Percentiles rank a stretch among this genome's conserved stretches.
Evolutionary conservation across 1,284 basidiomycete genomes (phyloP).

Genomic region (Moniliophthora roreri): DNA sequence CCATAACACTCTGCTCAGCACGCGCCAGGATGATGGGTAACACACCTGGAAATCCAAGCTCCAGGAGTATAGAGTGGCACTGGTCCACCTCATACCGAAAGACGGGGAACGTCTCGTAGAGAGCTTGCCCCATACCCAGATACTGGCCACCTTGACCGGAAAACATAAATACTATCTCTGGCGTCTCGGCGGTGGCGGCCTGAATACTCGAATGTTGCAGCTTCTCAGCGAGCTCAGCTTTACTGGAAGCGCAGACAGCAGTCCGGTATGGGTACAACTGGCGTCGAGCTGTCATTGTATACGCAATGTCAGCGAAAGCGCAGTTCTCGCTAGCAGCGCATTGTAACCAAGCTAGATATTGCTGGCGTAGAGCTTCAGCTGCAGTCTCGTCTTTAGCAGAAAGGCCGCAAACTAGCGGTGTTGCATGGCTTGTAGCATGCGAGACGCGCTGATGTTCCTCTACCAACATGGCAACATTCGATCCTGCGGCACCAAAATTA

Average conservation of each 20-base stretch:
- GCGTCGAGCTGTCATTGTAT: conserved; percentile 63
- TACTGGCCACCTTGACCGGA: conserved; percentile 71
- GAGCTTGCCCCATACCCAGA: conserved; percentile 55
- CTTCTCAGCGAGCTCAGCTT: conserved; percentile 44
- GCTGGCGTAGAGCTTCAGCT: conserved; percentile 43
- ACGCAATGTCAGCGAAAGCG: conserved; percentile 51
- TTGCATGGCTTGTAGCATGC: neutral
- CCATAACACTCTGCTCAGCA: conserved; percentile 10
- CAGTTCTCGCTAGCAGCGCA: conserved; percentile 19
- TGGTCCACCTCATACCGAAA: conserved; percentile 53
- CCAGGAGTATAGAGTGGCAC: conserved; percentile 50
- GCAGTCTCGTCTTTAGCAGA: conserved; percentile 54
- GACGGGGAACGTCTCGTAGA: conserved; percentile 46
- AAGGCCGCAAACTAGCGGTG: conserved; percentile 50
- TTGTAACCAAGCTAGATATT: conserved; percentile 48
- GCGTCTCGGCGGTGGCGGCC: neutral
- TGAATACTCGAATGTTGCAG: conserved; percentile 32
- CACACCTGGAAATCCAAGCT: conserved; percentile 51
- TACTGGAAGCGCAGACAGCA: conserved; percentile 40
- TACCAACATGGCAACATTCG: conserved; percentile 60
- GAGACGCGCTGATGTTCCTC: conserved; percentile 39
- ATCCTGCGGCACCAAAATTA: conserved; percentile 74
- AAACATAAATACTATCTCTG: conserved; percentile 56
- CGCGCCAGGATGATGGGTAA: conserved; percentile 38
- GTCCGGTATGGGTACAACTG: conserved; percentile 54